A percentile compares a stretch with the other conserved stretches of the same genome.
These are phyloP conservation scores for Teratosphaeria epicoccoides DNA, from an alignment of 2,329 filamentous ascomycete species.

Conservation along the genomic window DNA sequence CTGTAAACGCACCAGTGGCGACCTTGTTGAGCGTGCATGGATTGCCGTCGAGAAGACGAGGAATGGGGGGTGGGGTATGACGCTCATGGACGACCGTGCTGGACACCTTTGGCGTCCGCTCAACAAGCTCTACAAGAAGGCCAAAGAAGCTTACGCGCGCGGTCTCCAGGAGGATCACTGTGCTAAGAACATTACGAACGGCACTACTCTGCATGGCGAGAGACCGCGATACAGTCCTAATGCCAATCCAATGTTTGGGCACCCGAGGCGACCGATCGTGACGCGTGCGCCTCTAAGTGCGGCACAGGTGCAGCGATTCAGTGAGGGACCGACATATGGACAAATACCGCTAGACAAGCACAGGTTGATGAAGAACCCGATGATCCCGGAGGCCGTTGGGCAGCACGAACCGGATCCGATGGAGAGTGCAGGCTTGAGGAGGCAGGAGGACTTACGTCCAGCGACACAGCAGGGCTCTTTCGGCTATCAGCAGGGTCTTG, in stretches of 20 bases:
- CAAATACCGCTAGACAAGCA: slow-evolving; percentile 25
- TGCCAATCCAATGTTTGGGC: slow-evolving; percentile 25
- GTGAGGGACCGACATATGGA: slow-evolving; percentile 22
- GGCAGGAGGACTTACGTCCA: background rate
- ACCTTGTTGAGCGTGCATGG: slow-evolving; percentile 52
- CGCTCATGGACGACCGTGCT: slow-evolving; percentile 25
- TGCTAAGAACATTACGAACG: slow-evolving; percentile 7
- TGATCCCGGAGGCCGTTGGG: slow-evolving; percentile 9
- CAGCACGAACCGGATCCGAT: slow-evolving; percentile 10
- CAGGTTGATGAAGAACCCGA: slow-evolving; percentile 22
- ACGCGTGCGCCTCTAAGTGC: slow-evolving; percentile 24
- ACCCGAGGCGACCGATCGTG: slow-evolving; percentile 18
- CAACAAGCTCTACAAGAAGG: slow-evolving; percentile 49
- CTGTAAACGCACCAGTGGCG: slow-evolving; percentile 46
- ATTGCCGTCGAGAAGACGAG: slow-evolving; percentile 41
- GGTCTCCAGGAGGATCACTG: slow-evolving; percentile 34
- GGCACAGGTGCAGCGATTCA: slow-evolving; percentile 25
- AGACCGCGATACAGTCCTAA: slow-evolving; percentile 23
- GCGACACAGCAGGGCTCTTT: background rate
- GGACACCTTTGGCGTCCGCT: slow-evolving; percentile 55
- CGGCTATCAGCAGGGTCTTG: slow-evolving; percentile 4
- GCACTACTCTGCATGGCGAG: slow-evolving; percentile 4
- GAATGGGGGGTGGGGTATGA: slow-evolving; percentile 31
- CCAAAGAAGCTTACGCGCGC: slow-evolving; percentile 42
- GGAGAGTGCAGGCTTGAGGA: slow-evolving; percentile 3